A percentile compares a stretch with the other conserved stretches of the same genome.
Conservation (phyloP, 352 stramenopile species). For the Thraustochytrium striatum region DNA sequence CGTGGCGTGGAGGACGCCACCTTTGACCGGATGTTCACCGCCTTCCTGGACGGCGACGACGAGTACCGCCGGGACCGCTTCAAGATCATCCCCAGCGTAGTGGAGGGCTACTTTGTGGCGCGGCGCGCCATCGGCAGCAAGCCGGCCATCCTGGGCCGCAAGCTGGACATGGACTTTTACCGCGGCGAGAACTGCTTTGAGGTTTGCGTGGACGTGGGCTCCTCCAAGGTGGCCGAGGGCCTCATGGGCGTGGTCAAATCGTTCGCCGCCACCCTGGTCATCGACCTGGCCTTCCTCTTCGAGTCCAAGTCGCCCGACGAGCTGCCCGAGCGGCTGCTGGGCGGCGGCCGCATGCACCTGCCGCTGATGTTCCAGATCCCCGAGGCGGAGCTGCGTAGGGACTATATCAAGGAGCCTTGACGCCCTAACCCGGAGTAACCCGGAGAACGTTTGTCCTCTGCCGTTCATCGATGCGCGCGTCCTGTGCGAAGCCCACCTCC, state of each 20-base stretch:
- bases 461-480: too few species aligned
- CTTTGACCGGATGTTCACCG: constrained; percentile 77
- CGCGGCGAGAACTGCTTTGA: constrained; percentile 80
- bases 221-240: constrained; percentile 69
- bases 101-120: constrained; percentile 79
- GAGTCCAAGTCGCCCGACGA: constrained; percentile 76
- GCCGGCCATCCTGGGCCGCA: constrained; percentile 74
- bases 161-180: constrained; percentile 75
- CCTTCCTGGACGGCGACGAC: constrained; percentile 72
- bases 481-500: too few species aligned
- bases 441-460: too few species aligned
- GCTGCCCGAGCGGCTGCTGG: constrained; percentile 60
- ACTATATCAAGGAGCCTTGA: too few species aligned
- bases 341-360: constrained; percentile 55
- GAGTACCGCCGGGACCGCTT: constrained; percentile 77
- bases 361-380: constrained; percentile 40
- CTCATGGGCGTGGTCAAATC: constrained; percentile 74
- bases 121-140: constrained; percentile 74
- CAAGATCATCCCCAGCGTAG: constrained; percentile 79
- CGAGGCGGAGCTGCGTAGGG: neutral
- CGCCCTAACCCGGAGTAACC: too few species aligned
- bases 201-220: constrained; percentile 74
- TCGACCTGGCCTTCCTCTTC: constrained; percentile 79
- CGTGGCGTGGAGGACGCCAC: constrained; percentile 57
- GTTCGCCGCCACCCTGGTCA: constrained; percentile 76